These are phyloP conservation scores for Penicillium digitatum DNA, from an alignment of 2,329 filamentous ascomycete genomes.

Conservation along the genomic window DNA sequence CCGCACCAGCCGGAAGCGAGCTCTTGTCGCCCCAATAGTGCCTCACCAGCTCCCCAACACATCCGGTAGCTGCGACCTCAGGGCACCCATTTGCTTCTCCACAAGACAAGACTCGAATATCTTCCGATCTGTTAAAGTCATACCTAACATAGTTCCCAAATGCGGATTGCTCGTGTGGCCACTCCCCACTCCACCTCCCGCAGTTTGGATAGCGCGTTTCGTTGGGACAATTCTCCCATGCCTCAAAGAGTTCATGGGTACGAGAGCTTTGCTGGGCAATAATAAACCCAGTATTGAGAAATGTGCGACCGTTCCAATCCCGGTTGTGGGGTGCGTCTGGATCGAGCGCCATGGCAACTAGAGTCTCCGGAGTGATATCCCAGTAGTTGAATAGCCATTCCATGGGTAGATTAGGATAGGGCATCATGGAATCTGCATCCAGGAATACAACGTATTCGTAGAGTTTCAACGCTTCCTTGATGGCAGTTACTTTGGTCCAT, in stretches of 20 bases:
- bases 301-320: slow-evolving; percentile 34
- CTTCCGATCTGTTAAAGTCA: slow-evolving; percentile 15
- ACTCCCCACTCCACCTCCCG: slow-evolving; percentile 9
- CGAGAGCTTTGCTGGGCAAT: slow-evolving; percentile 36
- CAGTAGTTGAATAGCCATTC: slow-evolving; percentile 51
- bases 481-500: slow-evolving; percentile 46
- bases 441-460: slow-evolving; percentile 46
- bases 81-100: slow-evolving; percentile 19
- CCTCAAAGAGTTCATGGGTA: slow-evolving; percentile 15
- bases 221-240: slow-evolving; percentile 15
- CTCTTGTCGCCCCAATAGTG: slow-evolving; percentile 19
- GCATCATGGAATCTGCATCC: slow-evolving; percentile 46
- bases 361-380: slow-evolving; percentile 40
- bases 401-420: slow-evolving; percentile 43
- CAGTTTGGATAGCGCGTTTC: slow-evolving; percentile 12
- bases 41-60: slow-evolving; percentile 13
- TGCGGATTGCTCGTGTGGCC: slow-evolving; percentile 20
- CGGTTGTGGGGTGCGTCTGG: slow-evolving; percentile 40
- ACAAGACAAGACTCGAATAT: slow-evolving; percentile 15
- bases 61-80: slow-evolving; percentile 10
- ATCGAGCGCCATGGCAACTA: slow-evolving; percentile 48
- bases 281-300: slow-evolving; percentile 46
- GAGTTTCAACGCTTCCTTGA: slow-evolving; percentile 38
- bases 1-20: slow-evolving; percentile 4
- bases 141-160: slow-evolving; percentile 17